These are phyloP conservation scores for sorghum (Sorghum bicolor) DNA, from an alignment of 176 grass and related monocot species.

Conservation along the genomic window Sorghum_bicolor_NCBIv3 NC_012875.2:37783501-37784000, in stretches of 20 bases:
- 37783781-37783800: neutral
- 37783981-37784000: neutral
- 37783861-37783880: neutral
- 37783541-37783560: slow-evolving; percentile 82
- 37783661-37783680: neutral
- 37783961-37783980: too few species aligned
- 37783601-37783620: slow-evolving; percentile 99
- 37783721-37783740: neutral
- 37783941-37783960: neutral
- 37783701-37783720: neutral
- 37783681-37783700: neutral
- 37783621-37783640: slow-evolving; percentile 50
- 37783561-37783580: slow-evolving; percentile 70
- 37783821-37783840: neutral
- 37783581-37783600: slow-evolving; percentile 87
- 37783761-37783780: neutral
- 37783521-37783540: slow-evolving; percentile 87
- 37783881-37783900: neutral
- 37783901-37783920: slow-evolving; percentile 10
- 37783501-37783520: slow-evolving; percentile 95
- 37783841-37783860: neutral
- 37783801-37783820: neutral
- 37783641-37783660: neutral
- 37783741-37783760: neutral
- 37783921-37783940: neutral